Base-by-base conservation (phyloP, 257 asterid species). In the Plantago ovata region DNA sequence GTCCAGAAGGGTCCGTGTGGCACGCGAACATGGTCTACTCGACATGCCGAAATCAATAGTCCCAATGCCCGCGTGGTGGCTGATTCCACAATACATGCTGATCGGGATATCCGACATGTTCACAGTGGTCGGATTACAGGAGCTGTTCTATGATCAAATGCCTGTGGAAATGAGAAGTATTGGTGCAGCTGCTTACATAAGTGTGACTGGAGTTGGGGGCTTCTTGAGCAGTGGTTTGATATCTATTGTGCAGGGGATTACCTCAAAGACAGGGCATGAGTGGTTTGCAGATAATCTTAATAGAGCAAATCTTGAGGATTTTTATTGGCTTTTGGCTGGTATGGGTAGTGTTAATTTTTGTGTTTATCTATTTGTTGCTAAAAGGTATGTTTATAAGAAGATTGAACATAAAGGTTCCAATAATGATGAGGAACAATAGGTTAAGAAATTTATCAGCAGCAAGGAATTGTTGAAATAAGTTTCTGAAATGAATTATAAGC, bases 121-220 rank as follows among this genome's bases (percentile, higher is more conserved):
- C 43, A 60, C 83, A 4, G 45, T 80, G 3, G 78, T 83, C 8
- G 92, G 92, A n/a, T 14, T 83, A 72, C 87, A 83, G 52, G 92
- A 83, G 62, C 38, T 83, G 50, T 83, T 83, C 60, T 83, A 83
- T 44, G 81, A 75, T 14, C 85, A 83, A 23, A 78, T 83, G 92
- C 92, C 87, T 23, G 63, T 40, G 13, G 74, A 23, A 13, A 73
- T 80, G 85, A 67, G 87, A 52, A 83, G 92, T 23, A 45, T 80
- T 6, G 92, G 92, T 23, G 85, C 87, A 0, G 85, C 92, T 1
- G 81, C 82, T 3, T 80, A 74, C 19, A 44, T 80, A 13, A 75
- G 82, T 13, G 76, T 76, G 1, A 54, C 74, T 13, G 87, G 92
- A 0, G 71, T 80, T 3, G 92, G 92, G 13, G 75, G 72, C 52